A percentile compares a stretch with the other conserved stretches of the same genome.
phyloP scores from a whole-genome alignment of 169 alveolate species.

The Theileria luwenshuni region DNA sequence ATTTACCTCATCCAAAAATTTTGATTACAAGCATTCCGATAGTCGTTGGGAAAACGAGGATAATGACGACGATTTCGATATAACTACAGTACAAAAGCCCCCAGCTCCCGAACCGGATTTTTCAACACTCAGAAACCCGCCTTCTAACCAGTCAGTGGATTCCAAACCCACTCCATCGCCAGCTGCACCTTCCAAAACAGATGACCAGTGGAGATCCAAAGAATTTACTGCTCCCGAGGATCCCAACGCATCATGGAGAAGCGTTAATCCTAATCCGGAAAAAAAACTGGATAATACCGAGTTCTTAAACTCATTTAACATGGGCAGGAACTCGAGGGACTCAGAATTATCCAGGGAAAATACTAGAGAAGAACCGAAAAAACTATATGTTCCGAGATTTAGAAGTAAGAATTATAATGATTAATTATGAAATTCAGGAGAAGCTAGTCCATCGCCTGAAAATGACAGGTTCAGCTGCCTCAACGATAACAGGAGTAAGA shows the following conservation, averaged over 20 bases:
- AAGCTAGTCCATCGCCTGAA: conserved; percentile 1
- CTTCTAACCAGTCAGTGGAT: background rate
- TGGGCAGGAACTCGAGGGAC: background rate
- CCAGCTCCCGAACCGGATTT: conserved; percentile 50
- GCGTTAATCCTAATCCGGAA: background rate
- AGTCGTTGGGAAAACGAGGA: conserved; percentile 65
- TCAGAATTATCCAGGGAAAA: conserved; percentile 7
- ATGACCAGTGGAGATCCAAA: conserved; percentile 29
- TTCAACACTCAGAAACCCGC: conserved; percentile 40
- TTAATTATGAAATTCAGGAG: conserved; percentile 24
- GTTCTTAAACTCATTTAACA: background rate
- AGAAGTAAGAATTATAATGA: conserved; percentile 11
- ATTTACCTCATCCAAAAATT: conserved; percentile 14
- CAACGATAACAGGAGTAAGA: conserved; percentile 22
- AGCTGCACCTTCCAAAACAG: background rate
- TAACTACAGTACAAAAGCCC: conserved; percentile 1
- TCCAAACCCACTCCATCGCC: conserved; percentile 8
- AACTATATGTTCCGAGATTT: conserved; percentile 54
- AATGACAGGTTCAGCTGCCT: conserved; percentile 64
- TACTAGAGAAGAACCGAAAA: conserved; percentile 19
- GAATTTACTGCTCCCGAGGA: background rate
- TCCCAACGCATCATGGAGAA: conserved; percentile 6
- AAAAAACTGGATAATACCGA: background rate
- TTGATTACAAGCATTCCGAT: conserved; percentile 21
- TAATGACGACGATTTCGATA: conserved; percentile 51